These are phyloP conservation scores for Alternaria ethzedia DNA, from an alignment of 2,329 filamentous ascomycete species.

Conservation along the genomic window DNA sequence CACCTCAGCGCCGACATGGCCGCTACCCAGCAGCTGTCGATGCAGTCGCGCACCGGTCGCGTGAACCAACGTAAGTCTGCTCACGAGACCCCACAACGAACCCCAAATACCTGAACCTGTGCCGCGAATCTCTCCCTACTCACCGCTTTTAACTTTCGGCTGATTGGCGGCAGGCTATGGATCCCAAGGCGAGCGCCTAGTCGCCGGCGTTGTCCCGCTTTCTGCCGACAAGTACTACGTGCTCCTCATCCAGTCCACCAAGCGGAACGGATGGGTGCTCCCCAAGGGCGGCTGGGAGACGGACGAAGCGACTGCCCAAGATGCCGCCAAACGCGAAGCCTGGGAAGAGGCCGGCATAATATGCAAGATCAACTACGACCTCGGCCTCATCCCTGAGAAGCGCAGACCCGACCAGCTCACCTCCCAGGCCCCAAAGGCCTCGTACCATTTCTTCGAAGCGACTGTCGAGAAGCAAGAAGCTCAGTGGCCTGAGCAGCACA, in stretches of 20 bases:
- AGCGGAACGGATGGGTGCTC: slow-evolving; percentile 91
- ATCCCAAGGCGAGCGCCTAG: slow-evolving; percentile 87
- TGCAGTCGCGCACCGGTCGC: slow-evolving; percentile 75
- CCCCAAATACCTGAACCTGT: slow-evolving; percentile 3
- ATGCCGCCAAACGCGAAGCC: slow-evolving; percentile 85
- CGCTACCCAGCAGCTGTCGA: slow-evolving; percentile 53
- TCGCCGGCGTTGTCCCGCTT: slow-evolving; percentile 91
- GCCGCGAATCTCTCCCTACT: slow-evolving; percentile 13
- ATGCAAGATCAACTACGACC: slow-evolving; percentile 81
- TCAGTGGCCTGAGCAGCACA: slow-evolving; percentile 93
- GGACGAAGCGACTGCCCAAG: slow-evolving; percentile 85
- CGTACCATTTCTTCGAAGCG: slow-evolving; percentile 85
- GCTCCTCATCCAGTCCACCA: slow-evolving; percentile 89
- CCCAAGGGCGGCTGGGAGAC: slow-evolving; percentile 98
- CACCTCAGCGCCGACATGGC: slow-evolving; percentile 48
- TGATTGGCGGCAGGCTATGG: slow-evolving; percentile 75
- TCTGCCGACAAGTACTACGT: slow-evolving; percentile 86
- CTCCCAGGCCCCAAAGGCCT: slow-evolving; percentile 71
- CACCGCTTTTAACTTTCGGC: slow-evolving; percentile 6
- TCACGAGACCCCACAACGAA: slow-evolving; percentile 22
- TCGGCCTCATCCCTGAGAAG: slow-evolving; percentile 85
- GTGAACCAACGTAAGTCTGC: slow-evolving; percentile 78
- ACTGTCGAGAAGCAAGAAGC: slow-evolving; percentile 84
- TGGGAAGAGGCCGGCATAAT: slow-evolving; percentile 98
- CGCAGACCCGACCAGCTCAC: slow-evolving; percentile 63